phyloP scores from a whole-genome alignment of 2,329 filamentous ascomycete genomes.

The Aspergillus aculeatinus region DNA sequence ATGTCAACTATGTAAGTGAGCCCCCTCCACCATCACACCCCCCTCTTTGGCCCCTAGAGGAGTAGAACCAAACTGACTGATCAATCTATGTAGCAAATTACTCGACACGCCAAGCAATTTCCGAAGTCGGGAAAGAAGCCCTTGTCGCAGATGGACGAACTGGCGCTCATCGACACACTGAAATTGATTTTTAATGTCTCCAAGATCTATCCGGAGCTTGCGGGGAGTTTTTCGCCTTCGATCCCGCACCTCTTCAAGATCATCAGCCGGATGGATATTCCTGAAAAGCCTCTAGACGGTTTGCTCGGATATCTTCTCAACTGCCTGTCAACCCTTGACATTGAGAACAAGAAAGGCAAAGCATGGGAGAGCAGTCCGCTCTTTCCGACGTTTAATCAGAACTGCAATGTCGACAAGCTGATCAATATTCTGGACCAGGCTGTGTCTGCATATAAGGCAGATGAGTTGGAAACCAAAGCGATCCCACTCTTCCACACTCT shows the following conservation, averaged over 20 bases:
- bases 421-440: conserved; percentile 69
- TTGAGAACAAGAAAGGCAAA: conserved; percentile 56
- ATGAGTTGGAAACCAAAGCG: conserved; percentile 69
- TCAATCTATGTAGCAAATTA: conserved; percentile 55
- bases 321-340: conserved; percentile 73
- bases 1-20: conserved; percentile 56
- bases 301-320: conserved; percentile 74
- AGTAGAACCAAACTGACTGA: conserved; percentile 18
- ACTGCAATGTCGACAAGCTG: conserved; percentile 62
- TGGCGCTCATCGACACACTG: conserved; percentile 79
- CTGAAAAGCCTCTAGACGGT: conserved; percentile 67
- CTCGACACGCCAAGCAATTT: conserved; percentile 64
- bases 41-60: too few relatives aligned
- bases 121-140: conserved; percentile 40
- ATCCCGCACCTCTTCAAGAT: conserved; percentile 70
- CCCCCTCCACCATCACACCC: not conserved
- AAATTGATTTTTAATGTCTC: conserved; percentile 90
- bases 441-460: conserved; percentile 61
- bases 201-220: conserved; percentile 66
- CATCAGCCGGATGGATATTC: conserved; percentile 60
- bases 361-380: conserved; percentile 51
- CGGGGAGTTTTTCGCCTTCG: conserved; percentile 63
- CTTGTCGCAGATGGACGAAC: conserved; percentile 59
- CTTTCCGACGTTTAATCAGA: conserved; percentile 65
- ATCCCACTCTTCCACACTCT: conserved; percentile 74